Evolutionary conservation across 441 rosid species (phyloP), one percentile per base, ranked within the genome.

Genomic region (Biscutella laevigata): DNA sequence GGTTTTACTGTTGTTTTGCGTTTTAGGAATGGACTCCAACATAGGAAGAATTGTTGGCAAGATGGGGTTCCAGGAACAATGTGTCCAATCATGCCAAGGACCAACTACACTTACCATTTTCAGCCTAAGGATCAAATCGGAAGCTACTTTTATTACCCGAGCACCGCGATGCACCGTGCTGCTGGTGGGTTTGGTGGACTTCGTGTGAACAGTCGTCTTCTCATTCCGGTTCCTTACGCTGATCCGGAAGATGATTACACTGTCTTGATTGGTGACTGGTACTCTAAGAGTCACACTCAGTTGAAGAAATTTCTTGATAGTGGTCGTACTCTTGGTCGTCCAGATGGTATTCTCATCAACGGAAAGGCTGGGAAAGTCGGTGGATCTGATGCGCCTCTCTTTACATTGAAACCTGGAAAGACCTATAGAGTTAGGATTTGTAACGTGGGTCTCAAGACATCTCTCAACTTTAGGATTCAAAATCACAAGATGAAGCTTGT

Each of bases 71-170:
- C 47, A 0, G 95, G 86, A 5, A 80, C 91, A 4, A 78, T 71
- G 61, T 85, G 88, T 62, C 88, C 90, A 0, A 85, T 82, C 52
- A 48, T 24, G 4, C 85, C 88, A 0, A 82, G 86, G 0, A 60
- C 74, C 9, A 85, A 80, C 68, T 71, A 6, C 68, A 83, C 95
- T 2, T 83, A 80, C 63, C 69, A 62, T 21, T 80, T 82, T 64
- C 89, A 85, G 57, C 84, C 79, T 4, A 82, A 80, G 69, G 95
- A 85, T 36, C 95, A 85, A 52, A 83, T 85, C 7, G 95, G 91
- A 11, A 85, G 86, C 68, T 83, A 70, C 57, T 64, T 80, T 19
- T 85, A 85, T 60, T 80, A 75, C 55, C 91, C 91, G 0, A 51
- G 61, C 49, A 75, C 74, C 0, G 77, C 22, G 2, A 7, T 80